Evolutionary conservation across 1,284 basidiomycete species (phyloP), one percentile per base, ranked within the genome.

Genomic region (Leucoagaricus sp.): DNA sequence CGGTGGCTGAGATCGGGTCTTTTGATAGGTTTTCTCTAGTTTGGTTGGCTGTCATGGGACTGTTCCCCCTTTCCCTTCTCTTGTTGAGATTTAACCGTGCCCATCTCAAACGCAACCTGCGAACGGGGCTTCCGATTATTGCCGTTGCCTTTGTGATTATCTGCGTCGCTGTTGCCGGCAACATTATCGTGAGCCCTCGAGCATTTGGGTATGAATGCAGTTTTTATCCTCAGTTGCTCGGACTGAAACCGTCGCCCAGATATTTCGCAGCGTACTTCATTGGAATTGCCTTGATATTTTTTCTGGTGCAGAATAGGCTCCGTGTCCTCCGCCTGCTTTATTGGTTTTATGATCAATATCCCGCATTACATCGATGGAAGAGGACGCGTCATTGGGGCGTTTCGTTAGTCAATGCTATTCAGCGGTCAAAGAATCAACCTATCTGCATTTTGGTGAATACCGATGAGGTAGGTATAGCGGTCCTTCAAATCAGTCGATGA

Each of bases 61-160:
- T 87, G 21, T 89, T 88, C 61, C 86, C 86, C 0, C 40, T 86
- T 13, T 80, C 85, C 1, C 72, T 84, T 12, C 64, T 89, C 3
- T 59, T 89, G 5, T 72, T 91, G 36, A 83, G 82, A 58, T 85
- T 85, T 69, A 85, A 85, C 55, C 79, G 87, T 3, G 82, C 84
- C 2, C 76, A 80, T 40, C 68, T 91, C 7, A 77, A 75, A 2
- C 75, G 85, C 23, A 59, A 68, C 4, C 70, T 69, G 4, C 69
- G 63, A 21, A 76, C 80, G 6, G 72, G 74, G 4, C 61, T 83
- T 12, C 58, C 58, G 13, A 61, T 73, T 21, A 72, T 83, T 15
- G 58, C 80, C 8, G 52, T 74, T 8, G 72, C 82, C 0, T 60
- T 85, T 31, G 41, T 72, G 1, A 67, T 87, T n/a, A 73, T 79